A percentile compares a stretch with the other conserved stretches of the same genome.
phyloP scores from a whole-genome alignment of 345 rosid genomes.

The Hibiscus syriacus region DNA sequence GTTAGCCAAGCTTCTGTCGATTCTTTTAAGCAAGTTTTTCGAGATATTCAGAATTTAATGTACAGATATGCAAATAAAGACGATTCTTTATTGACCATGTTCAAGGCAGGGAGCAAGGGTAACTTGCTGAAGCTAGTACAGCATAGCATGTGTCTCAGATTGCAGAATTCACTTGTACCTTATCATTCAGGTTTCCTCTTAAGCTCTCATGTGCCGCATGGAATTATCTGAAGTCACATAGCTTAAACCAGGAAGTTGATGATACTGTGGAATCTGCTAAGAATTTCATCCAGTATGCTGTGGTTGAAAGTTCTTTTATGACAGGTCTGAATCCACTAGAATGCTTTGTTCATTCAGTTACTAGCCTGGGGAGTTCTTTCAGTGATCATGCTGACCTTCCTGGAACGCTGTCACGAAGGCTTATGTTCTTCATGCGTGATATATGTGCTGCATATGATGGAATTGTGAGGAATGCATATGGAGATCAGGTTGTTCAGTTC shows the following conservation, averaged over 20 bases:
- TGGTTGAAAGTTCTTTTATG: constrained; percentile 56
- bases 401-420: constrained; percentile 65
- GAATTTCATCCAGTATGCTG: constrained; percentile 59
- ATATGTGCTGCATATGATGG: constrained; percentile 68
- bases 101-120: constrained; percentile 91
- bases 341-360: constrained; percentile 77
- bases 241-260: constrained; percentile 11
- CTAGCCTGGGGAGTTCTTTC: constrained; percentile 70
- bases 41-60: constrained; percentile 64
- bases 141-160: constrained; percentile 79
- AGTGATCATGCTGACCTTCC: constrained; percentile 94
- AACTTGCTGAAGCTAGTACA: constrained; percentile 67
- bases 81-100: constrained; percentile 71
- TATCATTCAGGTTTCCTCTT: constrained; percentile 74
- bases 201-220: constrained; percentile 58
- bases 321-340: constrained; percentile 75
- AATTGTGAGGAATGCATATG: constrained; percentile 72
- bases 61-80: constrained; percentile 49
- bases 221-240: constrained; percentile 38
- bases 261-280: constrained; percentile 32
- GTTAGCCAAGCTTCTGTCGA: constrained; percentile 63
- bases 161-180: constrained; percentile 70
- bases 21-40: constrained; percentile 60
- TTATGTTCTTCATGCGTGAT: constrained; percentile 89
- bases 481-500: constrained; percentile 71